Base-by-base conservation (phyloP, 495 filamentous ascomycete genomes). In the Trichoderma gamsii region DNA sequence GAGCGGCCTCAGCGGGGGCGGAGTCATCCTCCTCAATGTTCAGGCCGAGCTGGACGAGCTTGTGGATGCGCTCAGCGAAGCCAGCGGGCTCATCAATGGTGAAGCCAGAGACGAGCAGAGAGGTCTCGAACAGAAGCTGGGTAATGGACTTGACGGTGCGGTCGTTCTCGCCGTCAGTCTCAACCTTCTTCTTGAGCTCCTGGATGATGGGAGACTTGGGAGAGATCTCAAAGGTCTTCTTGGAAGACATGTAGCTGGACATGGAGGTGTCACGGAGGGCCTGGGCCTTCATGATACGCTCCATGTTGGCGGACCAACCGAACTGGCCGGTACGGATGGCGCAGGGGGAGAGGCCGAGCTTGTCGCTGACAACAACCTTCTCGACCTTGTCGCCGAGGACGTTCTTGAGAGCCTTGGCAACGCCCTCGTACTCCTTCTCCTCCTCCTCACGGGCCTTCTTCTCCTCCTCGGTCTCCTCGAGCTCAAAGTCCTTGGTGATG, bases 251-350 rank as follows among this genome's bases (percentile, higher is more conserved):
- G 90, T 99, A 99, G 70, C 92, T 96, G 83, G 85, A 89, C 95
- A 99, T 99, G 72, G 93, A 97, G 76, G 95, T 98, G 83, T 99
- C 95, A 84, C 95, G 96, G 73, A 99, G 92, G 79, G 95, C 95
- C 86, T 99, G 95, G 41, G 95, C 96, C 89, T 99, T 99, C 95
- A 99, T 99, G 88, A 99, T 99, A 85, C 95, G 96, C 89, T 99
- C 95, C 95, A 99, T 99, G 87, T 99, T 99, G 78, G 95, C 95
- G 52, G 93, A 97, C 95, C 95, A 99, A 83, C 95, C 95, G 81
- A 99, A 99, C 85, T 99, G 95, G 76, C 96, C 95, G 73, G 95
- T 99, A 81, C 95, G 95, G 85, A 99, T 98, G 79, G 95, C 95
- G 82, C 96, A 98, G 77, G 95, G 95, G 70, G 96, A 83, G 76